A percentile compares a stretch with the other conserved stretches of the same genome.
Evolutionary conservation across 306 rosid genomes (phyloP).

Genomic region (Argentina anserina): DNA sequence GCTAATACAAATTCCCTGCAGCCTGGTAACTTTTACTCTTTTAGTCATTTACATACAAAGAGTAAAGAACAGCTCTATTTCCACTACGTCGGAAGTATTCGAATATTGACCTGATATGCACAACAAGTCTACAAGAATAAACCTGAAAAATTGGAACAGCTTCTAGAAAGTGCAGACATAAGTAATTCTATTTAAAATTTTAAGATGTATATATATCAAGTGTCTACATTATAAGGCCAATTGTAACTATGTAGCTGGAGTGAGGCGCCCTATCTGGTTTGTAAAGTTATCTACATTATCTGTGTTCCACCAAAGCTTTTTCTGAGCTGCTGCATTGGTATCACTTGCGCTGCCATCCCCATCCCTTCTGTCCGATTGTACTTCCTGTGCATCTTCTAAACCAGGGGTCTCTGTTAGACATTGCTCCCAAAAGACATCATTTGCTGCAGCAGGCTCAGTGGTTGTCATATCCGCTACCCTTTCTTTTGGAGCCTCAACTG

Average conservation of each 20-base stretch:
- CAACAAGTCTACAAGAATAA: conserved; percentile 3
- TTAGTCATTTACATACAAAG: conserved; percentile 10
- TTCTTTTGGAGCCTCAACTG: conserved; percentile 4
- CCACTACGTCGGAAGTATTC: conserved; percentile 4
- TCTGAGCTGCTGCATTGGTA: conserved; percentile 7
- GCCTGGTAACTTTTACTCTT: not conserved
- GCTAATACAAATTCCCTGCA: not conserved
- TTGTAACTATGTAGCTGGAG: conserved; percentile 25
- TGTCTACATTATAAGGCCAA: not conserved
- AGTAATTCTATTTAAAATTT: not conserved
- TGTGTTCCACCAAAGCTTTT: conserved; percentile 25
- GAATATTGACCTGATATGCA: conserved; percentile 1
- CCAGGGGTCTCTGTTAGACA: conserved; percentile 39
- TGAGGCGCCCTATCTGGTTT: conserved; percentile 32
- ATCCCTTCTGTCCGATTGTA: conserved; percentile 9
- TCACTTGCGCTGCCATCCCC: conserved; percentile 9
- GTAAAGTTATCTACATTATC: conserved; percentile 18
- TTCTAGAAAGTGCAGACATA: conserved; percentile 5
- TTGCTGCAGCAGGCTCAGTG: conserved; percentile 12
- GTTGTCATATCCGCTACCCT: not conserved
- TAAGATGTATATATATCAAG: not conserved
- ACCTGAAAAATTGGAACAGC: conserved; percentile 16
- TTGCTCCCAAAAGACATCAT: conserved; percentile 41
- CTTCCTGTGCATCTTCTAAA: conserved; percentile 14
- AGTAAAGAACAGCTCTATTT: conserved; percentile 1